Evolutionary conservation across 176 grass and related monocot species (phyloP).

Genomic region (Olyra latifolia): DNA sequence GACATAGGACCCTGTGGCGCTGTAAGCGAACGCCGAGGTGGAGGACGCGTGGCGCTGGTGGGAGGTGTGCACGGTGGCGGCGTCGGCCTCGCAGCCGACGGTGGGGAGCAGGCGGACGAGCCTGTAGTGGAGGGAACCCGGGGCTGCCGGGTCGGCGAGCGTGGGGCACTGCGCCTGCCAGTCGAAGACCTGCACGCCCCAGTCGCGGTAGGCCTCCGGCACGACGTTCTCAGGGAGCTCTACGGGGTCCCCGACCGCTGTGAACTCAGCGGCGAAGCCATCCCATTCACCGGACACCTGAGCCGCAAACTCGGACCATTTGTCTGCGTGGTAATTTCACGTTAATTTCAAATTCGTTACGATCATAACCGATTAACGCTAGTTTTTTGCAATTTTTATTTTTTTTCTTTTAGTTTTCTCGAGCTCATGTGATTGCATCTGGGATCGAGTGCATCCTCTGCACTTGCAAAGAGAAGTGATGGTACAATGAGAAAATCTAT

Average conservation of each 20-base stretch:
- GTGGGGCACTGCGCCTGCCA: constrained; percentile 99
- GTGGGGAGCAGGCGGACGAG: constrained; percentile 81
- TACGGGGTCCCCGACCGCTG: constrained; percentile 51
- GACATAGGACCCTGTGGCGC: constrained; percentile 47
- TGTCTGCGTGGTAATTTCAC: neutral
- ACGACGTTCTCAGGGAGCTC: constrained; percentile 82
- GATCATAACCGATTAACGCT: no score
- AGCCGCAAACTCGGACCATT: constrained; percentile 67
- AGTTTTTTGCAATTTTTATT: no score
- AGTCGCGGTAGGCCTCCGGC: constrained; percentile 78
- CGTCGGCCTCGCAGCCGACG: constrained; percentile 94
- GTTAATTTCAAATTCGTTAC: no score
- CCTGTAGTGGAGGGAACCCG: constrained; percentile 60
- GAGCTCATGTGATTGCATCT: no score
- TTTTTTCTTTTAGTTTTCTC: no score
- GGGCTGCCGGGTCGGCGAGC: constrained; percentile 52
- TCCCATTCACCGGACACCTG: constrained; percentile 94
- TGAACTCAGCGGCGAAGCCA: constrained; percentile 89
- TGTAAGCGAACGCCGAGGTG: constrained; percentile 59
- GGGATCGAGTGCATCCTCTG: no score
- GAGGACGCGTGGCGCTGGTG: constrained; percentile 57
- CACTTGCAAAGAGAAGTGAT: no score
- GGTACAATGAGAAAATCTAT: no score
- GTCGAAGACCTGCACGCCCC: constrained; percentile 82
- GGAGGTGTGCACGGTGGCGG: constrained; percentile 77